Base-by-base conservation (phyloP, 208 protist genomes). In the Wallacemonas sp. region DNA sequence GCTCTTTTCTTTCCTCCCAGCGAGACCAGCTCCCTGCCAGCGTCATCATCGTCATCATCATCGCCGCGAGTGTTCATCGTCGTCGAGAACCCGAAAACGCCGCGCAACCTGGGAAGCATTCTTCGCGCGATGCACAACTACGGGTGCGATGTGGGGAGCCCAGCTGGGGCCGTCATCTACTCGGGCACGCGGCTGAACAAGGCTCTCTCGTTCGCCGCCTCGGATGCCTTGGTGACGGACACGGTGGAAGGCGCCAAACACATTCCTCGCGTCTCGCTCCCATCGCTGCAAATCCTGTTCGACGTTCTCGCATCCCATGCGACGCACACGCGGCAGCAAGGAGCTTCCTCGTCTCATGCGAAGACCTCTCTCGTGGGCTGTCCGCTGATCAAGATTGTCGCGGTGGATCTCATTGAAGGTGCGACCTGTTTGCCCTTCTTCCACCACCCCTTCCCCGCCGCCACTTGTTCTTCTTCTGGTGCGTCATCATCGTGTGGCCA, bases 81-180 rank as follows among this genome's bases (percentile, higher is more conserved):
- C 4, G 71, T 91, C 1, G 81, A 87, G 36, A 88, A 91, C 60
- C 81, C 85, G 0, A 91, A 91, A 57, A 91, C 81, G 11, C 85
- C 85, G 0, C 72, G 76, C 11, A 91, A 91, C 52, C 32, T 79
- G 11, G 85, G 85, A 27, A 80, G 81, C 60, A 88, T 91, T 39
- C 66, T 91, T 17, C 78, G 85, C 29, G 81, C 85, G 16, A 83
- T 91, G 78, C 72, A 70, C 33, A 88, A 70, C 74, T 80, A 70
- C 62, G 64, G 21, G 26, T 36, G 43, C 34, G 56, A 65, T 41
- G 36, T 24, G 26, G 21, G 19, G 2, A 60, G 21, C 48, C 2
- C 17, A 32, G 47, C 48, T 17, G 2, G 8, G 24, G 24, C 9
- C 32, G 21, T 1, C 54, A 44, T 91, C 61, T 88, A 78, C 58